These are phyloP conservation scores for Candida tetrigidarum DNA, from an alignment of 1,139 yeast genomes.

Conservation along the genomic window DNA sequence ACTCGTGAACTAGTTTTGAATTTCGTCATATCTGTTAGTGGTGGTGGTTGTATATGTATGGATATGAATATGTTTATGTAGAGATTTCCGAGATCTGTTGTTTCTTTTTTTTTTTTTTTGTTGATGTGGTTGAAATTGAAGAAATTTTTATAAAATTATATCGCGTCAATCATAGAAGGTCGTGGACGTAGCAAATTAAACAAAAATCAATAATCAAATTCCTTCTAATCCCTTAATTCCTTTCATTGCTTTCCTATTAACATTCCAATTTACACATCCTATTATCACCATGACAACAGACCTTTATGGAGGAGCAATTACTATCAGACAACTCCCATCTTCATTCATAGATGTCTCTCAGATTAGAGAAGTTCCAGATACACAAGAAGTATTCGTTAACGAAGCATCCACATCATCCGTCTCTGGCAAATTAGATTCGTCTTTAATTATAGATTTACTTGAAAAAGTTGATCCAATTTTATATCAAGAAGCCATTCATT, in stretches of 20 bases:
- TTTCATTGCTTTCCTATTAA: too few species aligned
- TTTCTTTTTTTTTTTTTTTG: background rate
- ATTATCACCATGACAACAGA: constrained; percentile 10
- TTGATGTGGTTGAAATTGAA: constrained; percentile 2
- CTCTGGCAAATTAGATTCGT: constrained; percentile 47
- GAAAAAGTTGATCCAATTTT: constrained; percentile 53
- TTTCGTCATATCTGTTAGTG: too few species aligned
- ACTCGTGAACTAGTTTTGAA: constrained; percentile 2
- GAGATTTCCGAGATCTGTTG: constrained; percentile 4
- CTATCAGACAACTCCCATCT: constrained; percentile 43
- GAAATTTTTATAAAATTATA: too few species aligned
- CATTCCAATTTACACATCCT: too few species aligned
- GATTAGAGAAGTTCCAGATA: constrained; percentile 82
- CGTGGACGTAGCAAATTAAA: background rate
- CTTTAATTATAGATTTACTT: constrained; percentile 72
- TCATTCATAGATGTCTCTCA: constrained; percentile 64
- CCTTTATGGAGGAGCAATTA: constrained; percentile 79
- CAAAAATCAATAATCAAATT: too few species aligned
- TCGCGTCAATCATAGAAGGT: too few species aligned
- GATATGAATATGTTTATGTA: too few species aligned
- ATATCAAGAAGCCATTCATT: constrained; percentile 37
- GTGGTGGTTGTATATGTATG: background rate
- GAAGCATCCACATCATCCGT: constrained; percentile 27
- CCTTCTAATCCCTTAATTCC: too few species aligned
- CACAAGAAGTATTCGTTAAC: constrained; percentile 80